Evolutionary conservation across 192 early-diverging fungal genomes (phyloP).

Genomic region (Phlyctochytrium planicorne): DNA sequence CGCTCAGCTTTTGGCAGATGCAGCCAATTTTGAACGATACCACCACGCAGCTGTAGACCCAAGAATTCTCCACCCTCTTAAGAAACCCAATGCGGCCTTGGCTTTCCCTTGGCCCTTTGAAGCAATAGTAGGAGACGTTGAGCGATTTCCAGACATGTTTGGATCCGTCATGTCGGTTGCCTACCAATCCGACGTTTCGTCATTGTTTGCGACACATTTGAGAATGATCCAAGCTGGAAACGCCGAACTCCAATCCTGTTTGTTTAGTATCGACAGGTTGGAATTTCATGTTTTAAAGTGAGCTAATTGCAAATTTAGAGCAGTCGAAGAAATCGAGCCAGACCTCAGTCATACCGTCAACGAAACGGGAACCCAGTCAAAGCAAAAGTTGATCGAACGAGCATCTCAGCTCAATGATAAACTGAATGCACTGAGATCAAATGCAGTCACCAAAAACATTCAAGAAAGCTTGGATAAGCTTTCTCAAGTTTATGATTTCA

Average conservation of each 20-base stretch:
- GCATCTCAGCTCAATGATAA: no score
- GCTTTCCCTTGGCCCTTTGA: not conserved
- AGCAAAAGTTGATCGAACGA: no score
- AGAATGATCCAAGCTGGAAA: not conserved
- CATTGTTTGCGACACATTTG: not conserved
- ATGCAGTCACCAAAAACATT: no score
- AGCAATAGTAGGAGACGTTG: not conserved
- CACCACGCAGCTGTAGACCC: conserved; percentile 39
- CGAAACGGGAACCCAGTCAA: no score
- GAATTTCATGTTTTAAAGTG: no score
- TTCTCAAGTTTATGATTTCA: not conserved
- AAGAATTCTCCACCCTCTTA: not conserved
- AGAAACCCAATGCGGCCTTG: not conserved
- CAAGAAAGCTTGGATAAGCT: no score
- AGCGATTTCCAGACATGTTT: not conserved
- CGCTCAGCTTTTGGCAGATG: conserved; percentile 35
- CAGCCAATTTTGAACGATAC: conserved; percentile 43
- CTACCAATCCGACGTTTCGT: not conserved
- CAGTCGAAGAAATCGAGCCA: no score
- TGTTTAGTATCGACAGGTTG: not conserved
- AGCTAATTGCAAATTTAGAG: no score
- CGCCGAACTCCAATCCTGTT: not conserved
- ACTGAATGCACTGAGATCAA: no score
- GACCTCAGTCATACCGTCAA: no score
- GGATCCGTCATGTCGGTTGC: not conserved